Base-by-base conservation (phyloP, 2,329 filamentous ascomycete species). In the Chaetomiaceae sp. region DNA sequence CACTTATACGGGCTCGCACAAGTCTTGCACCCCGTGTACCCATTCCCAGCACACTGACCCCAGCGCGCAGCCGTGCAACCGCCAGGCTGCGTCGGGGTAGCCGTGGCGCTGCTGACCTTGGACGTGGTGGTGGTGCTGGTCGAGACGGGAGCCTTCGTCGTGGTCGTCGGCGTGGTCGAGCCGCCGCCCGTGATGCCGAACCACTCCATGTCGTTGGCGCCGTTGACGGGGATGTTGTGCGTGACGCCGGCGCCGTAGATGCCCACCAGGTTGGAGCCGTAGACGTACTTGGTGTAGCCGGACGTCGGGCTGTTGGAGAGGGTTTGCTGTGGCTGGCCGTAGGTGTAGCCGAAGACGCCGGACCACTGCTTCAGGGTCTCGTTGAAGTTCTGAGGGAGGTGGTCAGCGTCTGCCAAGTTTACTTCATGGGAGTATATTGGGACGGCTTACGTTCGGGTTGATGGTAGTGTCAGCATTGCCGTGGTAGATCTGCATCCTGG, bases 341-440 rank as follows among this genome's bases (percentile, higher is more conserved):
- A 55, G 59, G 65, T 31, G 54, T 63, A 60, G 9, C 72, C 72
- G 20, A 75, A 67, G 6, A 81, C 75, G 39, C 73, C 69, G 15
- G 71, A 71, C 74, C 74, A 76, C 58, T 76, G 68, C 64, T 76
- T 75, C 51, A 76, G 58, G 15, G 68, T 68, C 61, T 76, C 73
- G 50, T 65, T 64, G 57, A 69, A 69, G 61, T 74, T 72, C 27
- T 68, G 64, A 1, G 17, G n/a, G 14, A 19, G 39, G 11, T 14
- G 5, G 22, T 47, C 25, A 53, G 40, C 12, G 7, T 36, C 19
- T 14, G 15, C 15, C 6, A 7, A 11, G 31, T 1, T 19, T 4
- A 2, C 19, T 14, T 6, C 12, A 15, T 19, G n/a, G 39, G 6
- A 9, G 3, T 7, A 4, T 9, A 27, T 9, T 5, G 9, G 25